phyloP scores from a whole-genome alignment of 176 grass and related monocot species.

The Oryza glumipatula region DNA sequence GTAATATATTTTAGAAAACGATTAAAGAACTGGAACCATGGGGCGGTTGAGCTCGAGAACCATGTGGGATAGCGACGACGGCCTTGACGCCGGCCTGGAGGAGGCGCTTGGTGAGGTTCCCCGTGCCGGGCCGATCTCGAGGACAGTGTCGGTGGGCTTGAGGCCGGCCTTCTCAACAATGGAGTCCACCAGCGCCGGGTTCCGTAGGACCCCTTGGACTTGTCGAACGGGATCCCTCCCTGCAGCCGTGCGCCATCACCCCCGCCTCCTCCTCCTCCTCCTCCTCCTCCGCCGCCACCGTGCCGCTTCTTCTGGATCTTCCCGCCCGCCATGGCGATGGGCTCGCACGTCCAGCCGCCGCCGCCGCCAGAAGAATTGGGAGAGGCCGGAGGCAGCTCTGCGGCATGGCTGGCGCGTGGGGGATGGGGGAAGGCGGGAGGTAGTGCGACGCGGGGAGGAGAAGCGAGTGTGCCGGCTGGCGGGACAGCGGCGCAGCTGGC shows the following conservation, averaged over 20 bases:
- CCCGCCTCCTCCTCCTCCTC: neutral
- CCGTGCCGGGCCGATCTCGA: constrained; percentile 94
- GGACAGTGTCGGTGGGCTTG: constrained; percentile 88
- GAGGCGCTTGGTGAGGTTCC: constrained; percentile 92
- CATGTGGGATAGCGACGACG: constrained; percentile 56
- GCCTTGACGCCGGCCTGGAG: constrained; percentile 83
- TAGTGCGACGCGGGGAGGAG: too few relatives aligned
- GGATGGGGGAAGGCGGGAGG: too few relatives aligned
- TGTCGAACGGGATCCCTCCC: constrained; percentile 89
- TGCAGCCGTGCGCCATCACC: constrained; percentile 53
- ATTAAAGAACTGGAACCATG: constrained; percentile 55
- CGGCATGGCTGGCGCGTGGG: too few relatives aligned
- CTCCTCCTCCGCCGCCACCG: neutral
- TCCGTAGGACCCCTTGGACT: constrained; percentile 88
- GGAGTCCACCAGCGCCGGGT: constrained; percentile 81
- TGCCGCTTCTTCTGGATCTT: constrained; percentile 88
- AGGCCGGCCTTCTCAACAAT: constrained; percentile 89
- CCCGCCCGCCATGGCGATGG: constrained; percentile 63
- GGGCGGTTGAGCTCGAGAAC: constrained; percentile 83
- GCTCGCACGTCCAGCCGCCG: neutral
- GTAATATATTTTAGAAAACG: too few relatives aligned
- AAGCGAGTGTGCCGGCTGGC: too few relatives aligned
- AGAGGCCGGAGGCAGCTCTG: neutral
- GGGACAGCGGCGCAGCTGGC: too few relatives aligned
- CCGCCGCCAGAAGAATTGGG: neutral